Evolutionary conservation across 305 asterid species (phyloP), one percentile per base, ranked within the genome.

Genomic region (Fraxinus floribunda): DNA sequence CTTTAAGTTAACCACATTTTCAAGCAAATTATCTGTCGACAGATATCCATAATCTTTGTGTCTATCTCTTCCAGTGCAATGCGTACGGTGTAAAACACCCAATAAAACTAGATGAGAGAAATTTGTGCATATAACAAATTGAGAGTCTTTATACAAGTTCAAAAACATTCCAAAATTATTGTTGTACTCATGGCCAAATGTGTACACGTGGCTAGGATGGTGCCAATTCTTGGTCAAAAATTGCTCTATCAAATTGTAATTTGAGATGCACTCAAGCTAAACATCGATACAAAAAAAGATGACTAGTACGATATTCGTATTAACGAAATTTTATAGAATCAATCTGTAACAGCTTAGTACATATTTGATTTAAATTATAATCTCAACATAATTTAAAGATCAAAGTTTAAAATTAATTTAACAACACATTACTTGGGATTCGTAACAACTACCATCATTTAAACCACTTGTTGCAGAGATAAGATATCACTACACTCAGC

Each of bases 1-100:
- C 81, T 89, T 57, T 71, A 68, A 78, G 90, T 79, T 92, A 80
- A 88, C 92, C 84, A 89, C 82, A 78, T 87, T 89, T 82, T 78
- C 85, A 92, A 90, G 98, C 97, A 90, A 94, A 88, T 86, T 86
- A 79, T 41, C 90, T 90, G 93, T 91, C 26, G 2, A 18, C 66
- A 57, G 26, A 18, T 57, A 57, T 57, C 9, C 26, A 57, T 18
- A 18, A 18, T 57, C 66, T 49, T 49, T n/a, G 26, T 64, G 80
- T 75, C 72, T 71, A 32, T 71, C 76, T 32, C 76, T 71, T 71
- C 22, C 76, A 71, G 22, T 71, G 76, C 76, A 71, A 57, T 57
- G 66, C 66, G 66, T 57, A 57, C 66, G 66, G 66, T 57, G 66
- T 57, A 57, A 57, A 57, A 57, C 66, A 57, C 66, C 66, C 66